Evolutionary conservation across 2,329 filamentous ascomycete species (phyloP), one percentile per base, ranked within the genome.

Genomic region (Cercospora citrullina): DNA sequence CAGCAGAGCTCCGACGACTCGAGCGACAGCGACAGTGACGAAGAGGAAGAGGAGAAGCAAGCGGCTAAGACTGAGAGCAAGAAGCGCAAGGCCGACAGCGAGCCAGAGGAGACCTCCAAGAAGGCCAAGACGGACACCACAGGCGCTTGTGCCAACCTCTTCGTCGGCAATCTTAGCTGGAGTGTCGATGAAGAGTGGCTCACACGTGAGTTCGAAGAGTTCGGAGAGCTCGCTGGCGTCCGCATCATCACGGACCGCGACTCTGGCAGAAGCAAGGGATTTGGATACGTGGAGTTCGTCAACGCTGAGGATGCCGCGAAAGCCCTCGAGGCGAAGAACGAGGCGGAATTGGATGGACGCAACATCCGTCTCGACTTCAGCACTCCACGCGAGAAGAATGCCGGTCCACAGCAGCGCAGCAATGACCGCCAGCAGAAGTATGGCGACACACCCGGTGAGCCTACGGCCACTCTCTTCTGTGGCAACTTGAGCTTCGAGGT

Each of bases 81-180:
- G 85, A 90, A 90, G 86, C 87, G 88, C 80, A 90, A 90, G 85
- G 87, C 87, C 63, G 86, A 87, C 68, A 83, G 80, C 57, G 81
- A 82, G 53, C 78, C 77, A 33, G 82, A 84, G 63, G 80, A 86
- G 39, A 81, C 83, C 16, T 78, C 85, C 69, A 92, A 92, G 87
- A 91, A 91, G 85, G 81, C 83, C 78, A 91, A 91, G 86, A 86
- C 89, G 66, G 80, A 78, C 62, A 65, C 30, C 30, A 63, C 61
- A 18, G 77, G 80, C 78, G 62, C 84, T 79, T 68, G 79, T 36
- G 83, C 84, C 73, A 96, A 93, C 76, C 89, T 97, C 64, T 97
- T 96, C 81, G 89, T 93, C 72, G 94, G 94, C 74, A 94, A 93
- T 84, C 85, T 97, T 72, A 93, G 91, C 81, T 97, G 93, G 93